Conservation (phyloP, 1,139 yeast genomes). For the Suhomyces yuchorum region DNA sequence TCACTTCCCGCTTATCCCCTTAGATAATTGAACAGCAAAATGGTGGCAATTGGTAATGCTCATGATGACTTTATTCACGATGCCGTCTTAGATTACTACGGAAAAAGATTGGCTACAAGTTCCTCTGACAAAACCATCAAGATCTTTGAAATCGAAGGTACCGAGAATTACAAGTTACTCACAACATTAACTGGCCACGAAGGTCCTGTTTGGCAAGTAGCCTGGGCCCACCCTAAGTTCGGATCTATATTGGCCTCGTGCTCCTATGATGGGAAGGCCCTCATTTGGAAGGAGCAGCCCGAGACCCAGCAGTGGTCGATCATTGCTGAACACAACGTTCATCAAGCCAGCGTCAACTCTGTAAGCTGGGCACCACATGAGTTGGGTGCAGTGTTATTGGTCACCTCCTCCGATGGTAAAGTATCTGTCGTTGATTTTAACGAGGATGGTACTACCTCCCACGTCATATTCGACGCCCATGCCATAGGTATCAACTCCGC, state of each 20-base stretch:
- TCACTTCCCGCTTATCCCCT: neutral
- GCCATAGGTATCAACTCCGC: constrained; percentile 93
- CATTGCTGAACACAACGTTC: constrained; percentile 85
- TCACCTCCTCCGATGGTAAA: constrained; percentile 92
- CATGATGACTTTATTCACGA: constrained; percentile 94
- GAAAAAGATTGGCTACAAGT: constrained; percentile 92
- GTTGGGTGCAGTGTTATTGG: constrained; percentile 86
- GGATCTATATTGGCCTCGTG: constrained; percentile 94
- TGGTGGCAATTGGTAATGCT: constrained; percentile 79
- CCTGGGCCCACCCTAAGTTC: constrained; percentile 99
- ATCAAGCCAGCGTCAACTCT: constrained; percentile 91
- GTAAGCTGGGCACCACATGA: constrained; percentile 98
- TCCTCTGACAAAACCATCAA: constrained; percentile 94
- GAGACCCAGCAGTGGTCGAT: constrained; percentile 87
- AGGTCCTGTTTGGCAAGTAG: constrained; percentile 98
- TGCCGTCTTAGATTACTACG: constrained; percentile 95
- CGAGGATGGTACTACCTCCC: constrained; percentile 83
- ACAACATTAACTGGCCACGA: constrained; percentile 90
- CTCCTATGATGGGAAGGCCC: constrained; percentile 91
- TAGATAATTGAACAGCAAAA: constrained; percentile 17
- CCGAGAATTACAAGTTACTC: constrained; percentile 73
- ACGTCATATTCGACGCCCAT: constrained; percentile 73
- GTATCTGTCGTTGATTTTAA: constrained; percentile 89
- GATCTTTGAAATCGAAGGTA: constrained; percentile 83
- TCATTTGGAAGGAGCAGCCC: constrained; percentile 85